These are phyloP conservation scores for Starmerella roubikii DNA, from an alignment of 805 yeast species.

Conservation along the genomic window DNA sequence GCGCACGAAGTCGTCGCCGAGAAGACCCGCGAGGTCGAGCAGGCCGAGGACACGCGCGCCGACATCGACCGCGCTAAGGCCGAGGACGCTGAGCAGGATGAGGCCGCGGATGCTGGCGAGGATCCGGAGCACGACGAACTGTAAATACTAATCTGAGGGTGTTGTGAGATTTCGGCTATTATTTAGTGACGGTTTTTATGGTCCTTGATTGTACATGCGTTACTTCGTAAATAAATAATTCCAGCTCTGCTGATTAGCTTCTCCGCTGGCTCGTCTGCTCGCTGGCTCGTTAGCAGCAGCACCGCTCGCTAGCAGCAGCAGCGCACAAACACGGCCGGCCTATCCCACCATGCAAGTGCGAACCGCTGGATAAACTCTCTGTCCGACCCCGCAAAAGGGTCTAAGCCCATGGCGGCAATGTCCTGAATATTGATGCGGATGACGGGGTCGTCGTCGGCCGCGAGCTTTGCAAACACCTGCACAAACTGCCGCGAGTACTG, in stretches of 20 bases:
- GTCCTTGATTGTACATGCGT: too few species aligned
- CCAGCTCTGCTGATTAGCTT: too few species aligned
- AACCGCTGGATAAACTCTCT: conserved; percentile 33
- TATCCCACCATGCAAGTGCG: conserved; percentile 37
- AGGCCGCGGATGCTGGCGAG: background rate
- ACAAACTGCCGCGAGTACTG: conserved; percentile 34
- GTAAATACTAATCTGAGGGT: background rate
- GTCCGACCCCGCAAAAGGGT: conserved; percentile 38
- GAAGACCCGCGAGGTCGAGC: background rate
- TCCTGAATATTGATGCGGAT: conserved; percentile 33
- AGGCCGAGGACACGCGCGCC: too few species aligned
- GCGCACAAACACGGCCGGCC: conserved; percentile 30
- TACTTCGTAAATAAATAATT: too few species aligned
- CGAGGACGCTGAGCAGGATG: background rate
- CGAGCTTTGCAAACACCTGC: conserved; percentile 28
- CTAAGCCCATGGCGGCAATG: conserved; percentile 44
- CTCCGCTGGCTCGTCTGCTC: too few species aligned
- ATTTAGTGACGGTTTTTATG: too few species aligned
- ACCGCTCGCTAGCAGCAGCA: conserved; percentile 21
- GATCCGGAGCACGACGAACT: conserved; percentile 3
- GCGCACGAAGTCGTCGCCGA: conserved; percentile 7
- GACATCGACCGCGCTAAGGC: too few species aligned
- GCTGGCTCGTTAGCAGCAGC: too few species aligned
- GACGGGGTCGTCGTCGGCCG: conserved; percentile 23
- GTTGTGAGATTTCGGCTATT: too few species aligned